A percentile compares a stretch with the other conserved stretches of the same genome.
Evolutionary conservation across 1,284 basidiomycete genomes (phyloP).

Genomic region (Naganishia sp.): DNA sequence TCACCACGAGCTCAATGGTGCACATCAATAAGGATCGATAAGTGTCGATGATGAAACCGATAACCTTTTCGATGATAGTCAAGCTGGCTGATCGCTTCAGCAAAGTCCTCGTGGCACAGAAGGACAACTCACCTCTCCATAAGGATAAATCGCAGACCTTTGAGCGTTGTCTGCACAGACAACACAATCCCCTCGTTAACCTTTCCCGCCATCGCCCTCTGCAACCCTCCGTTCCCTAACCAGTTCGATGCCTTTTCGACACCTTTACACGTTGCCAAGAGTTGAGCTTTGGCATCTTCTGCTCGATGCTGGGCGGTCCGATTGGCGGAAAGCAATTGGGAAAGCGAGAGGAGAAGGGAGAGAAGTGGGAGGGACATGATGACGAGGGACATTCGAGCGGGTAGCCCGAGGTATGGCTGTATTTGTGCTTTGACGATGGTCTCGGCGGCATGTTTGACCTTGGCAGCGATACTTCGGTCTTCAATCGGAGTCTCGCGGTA

Average conservation of each 20-base stretch:
- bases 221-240: slow-evolving; percentile 21
- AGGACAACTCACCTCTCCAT: slow-evolving; percentile 27
- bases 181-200: slow-evolving; percentile 29
- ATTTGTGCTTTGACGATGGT: slow-evolving; percentile 1
- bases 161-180: slow-evolving; percentile 24
- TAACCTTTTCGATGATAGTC: slow-evolving; percentile 78
- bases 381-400: slow-evolving; percentile 31
- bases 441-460: not conserved
- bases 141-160: slow-evolving; percentile 26
- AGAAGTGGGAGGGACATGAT: slow-evolving; percentile 33
- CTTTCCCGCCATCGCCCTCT: slow-evolving; percentile 30
- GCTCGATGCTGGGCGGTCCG: slow-evolving; percentile 12
- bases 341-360: slow-evolving; percentile 31
- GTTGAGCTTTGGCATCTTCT: slow-evolving; percentile 24
- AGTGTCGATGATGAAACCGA: slow-evolving; percentile 87
- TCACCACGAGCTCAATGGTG: slow-evolving; percentile 84
- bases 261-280: slow-evolving; percentile 29
- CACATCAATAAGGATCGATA: slow-evolving; percentile 91
- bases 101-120: not conserved
- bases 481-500: not conserved
- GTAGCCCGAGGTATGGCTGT: slow-evolving; percentile 30
- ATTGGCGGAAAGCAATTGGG: slow-evolving; percentile 27
- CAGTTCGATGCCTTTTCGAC: slow-evolving; percentile 30
- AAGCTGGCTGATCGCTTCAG: slow-evolving; percentile 52
- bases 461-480: not conserved